phyloP scores from a whole-genome alignment of 2,329 filamentous ascomycete genomes.

The Nectriaceae sp. region DNA sequence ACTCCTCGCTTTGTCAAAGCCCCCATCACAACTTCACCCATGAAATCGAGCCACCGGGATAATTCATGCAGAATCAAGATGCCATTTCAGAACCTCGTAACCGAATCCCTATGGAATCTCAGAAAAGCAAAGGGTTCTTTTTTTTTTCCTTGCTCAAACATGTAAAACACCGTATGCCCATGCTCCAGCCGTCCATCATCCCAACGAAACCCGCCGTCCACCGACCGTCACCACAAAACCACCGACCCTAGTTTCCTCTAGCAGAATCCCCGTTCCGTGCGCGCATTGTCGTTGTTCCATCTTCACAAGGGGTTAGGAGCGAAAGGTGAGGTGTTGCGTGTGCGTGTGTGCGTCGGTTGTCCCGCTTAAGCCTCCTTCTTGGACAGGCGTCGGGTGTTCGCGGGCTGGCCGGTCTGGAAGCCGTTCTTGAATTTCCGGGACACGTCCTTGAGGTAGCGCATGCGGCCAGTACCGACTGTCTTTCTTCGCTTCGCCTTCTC shows the following conservation, averaged over 20 bases:
- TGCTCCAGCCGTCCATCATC: constrained; percentile 34
- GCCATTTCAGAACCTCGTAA: constrained; percentile 36
- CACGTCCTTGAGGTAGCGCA: constrained; percentile 91
- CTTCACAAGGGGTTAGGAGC: not conserved
- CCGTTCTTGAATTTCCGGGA: constrained; percentile 96
- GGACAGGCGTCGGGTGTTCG: constrained; percentile 72
- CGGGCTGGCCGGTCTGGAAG: constrained; percentile 88
- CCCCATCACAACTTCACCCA: no score
- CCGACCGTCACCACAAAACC: constrained; percentile 19
- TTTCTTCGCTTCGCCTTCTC: constrained; percentile 99
- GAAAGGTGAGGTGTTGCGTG: not conserved
- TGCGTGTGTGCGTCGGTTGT: not conserved
- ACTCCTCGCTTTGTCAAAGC: no score
- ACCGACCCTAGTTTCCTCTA: constrained; percentile 15
- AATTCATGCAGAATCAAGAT: constrained; percentile 38
- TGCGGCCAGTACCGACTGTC: constrained; percentile 96
- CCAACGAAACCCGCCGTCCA: constrained; percentile 19
- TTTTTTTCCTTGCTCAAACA: constrained; percentile 34
- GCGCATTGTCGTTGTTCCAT: not conserved
- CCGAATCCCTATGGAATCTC: constrained; percentile 35
- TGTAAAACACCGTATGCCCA: constrained; percentile 40
- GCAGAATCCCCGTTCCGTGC: constrained; percentile 4
- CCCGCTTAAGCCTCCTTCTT: constrained; percentile 34
- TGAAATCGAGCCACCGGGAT: no score
- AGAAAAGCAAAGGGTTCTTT: constrained; percentile 29